Percentiles rank a stretch among this genome's conserved stretches.
Conservation (phyloP, 2,329 filamentous ascomycete species). For the Penicillium sp. region DNA sequence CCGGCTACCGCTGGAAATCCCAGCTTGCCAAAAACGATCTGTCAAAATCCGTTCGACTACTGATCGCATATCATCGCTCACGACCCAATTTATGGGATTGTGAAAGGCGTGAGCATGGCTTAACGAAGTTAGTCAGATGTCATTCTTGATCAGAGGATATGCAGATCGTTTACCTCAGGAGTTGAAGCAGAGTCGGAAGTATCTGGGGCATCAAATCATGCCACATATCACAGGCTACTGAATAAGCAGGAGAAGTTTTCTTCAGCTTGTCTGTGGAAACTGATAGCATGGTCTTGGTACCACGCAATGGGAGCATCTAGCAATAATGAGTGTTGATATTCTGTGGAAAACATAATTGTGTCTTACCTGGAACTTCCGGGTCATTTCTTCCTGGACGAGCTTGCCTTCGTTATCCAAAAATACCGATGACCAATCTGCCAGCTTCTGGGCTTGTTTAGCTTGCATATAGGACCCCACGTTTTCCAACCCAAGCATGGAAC, state of each 20-base stretch:
- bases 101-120: constrained; percentile 90
- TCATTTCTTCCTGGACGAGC: constrained; percentile 72
- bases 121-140: constrained; percentile 14
- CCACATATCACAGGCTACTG: constrained; percentile 79
- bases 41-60: constrained; percentile 81
- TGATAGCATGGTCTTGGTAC: constrained; percentile 87
- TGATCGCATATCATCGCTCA: constrained; percentile 70
- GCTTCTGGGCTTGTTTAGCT: constrained; percentile 66
- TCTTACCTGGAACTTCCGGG: constrained; percentile 66
- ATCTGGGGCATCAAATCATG: constrained; percentile 75
- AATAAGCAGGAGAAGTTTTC: constrained; percentile 67
- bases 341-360: neutral
- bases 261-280: constrained; percentile 88
- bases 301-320: constrained; percentile 72
- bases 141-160: neutral
- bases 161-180: constrained; percentile 64
- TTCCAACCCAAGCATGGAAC: constrained; percentile 71
- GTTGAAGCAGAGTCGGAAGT: constrained; percentile 79
- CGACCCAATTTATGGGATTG: constrained; percentile 78
- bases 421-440: constrained; percentile 78
- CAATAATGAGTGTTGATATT: constrained; percentile 1
- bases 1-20: constrained; percentile 91
- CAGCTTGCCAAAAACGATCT: constrained; percentile 97
- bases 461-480: constrained; percentile 78
- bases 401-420: constrained; percentile 76